Conservation (phyloP, 345 rosid species). For the Brassica juncea region DNA sequence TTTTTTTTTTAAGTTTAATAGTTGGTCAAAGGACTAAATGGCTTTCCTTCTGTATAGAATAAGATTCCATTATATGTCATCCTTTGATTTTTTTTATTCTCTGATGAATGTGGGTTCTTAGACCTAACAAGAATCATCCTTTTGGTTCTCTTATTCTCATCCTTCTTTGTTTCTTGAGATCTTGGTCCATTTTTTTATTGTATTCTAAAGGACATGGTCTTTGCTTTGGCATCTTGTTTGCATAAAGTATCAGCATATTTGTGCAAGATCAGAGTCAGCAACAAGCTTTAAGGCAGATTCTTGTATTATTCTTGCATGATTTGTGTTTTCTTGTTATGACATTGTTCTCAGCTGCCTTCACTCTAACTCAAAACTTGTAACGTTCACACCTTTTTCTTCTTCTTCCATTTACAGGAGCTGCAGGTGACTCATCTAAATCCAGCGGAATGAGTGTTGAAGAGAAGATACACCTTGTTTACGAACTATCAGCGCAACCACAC, state of each 20-base stretch:
- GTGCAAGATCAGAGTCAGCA: slow-evolving; percentile 9
- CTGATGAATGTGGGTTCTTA: slow-evolving; percentile 17
- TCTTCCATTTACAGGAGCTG: slow-evolving; percentile 30
- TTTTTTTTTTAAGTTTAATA: not conserved
- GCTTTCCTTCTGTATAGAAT: slow-evolving; percentile 30
- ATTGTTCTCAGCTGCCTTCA: slow-evolving; percentile 7
- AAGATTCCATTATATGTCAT: slow-evolving; percentile 32
- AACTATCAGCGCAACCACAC: slow-evolving; percentile 55
- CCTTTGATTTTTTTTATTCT: slow-evolving; percentile 2
- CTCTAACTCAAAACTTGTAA: not conserved
- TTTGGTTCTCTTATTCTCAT: slow-evolving; percentile 25
- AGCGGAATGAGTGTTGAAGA: slow-evolving; percentile 63
- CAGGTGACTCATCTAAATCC: slow-evolving; percentile 55
- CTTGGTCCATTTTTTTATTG: not conserved
- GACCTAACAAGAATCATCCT: slow-evolving; percentile 17
- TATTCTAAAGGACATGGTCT: slow-evolving; percentile 7
- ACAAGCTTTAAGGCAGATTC: not conserved
- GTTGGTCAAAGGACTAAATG: not conserved
- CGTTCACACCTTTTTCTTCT: not conserved
- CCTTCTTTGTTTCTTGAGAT: slow-evolving; percentile 23
- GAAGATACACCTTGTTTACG: slow-evolving; percentile 66
- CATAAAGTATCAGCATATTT: not conserved
- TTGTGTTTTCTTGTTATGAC: slow-evolving; percentile 10
- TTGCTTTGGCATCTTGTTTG: slow-evolving; percentile 25
- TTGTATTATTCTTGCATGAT: not conserved